Percentiles rank a stretch among this genome's conserved stretches.
phyloP scores from a whole-genome alignment of 805 yeast species.

The Hanseniaspora occidentalis region DNA sequence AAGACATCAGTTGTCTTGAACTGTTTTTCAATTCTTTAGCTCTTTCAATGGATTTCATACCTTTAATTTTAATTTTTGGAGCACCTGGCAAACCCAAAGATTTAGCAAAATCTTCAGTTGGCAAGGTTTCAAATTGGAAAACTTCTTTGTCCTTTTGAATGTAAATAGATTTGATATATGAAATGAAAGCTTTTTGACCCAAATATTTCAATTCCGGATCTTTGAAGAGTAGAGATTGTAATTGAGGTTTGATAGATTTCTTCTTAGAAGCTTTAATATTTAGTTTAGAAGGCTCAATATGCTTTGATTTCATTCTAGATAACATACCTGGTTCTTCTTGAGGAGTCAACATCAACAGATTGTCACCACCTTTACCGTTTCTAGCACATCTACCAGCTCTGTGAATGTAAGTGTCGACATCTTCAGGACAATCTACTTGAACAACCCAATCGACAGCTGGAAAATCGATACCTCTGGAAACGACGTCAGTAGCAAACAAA shows the following conservation, averaged over 20 bases:
- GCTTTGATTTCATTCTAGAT: constrained; percentile 44
- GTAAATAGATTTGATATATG: constrained; percentile 75
- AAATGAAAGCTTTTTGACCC: constrained; percentile 91
- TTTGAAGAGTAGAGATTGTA: constrained; percentile 83
- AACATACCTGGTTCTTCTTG: constrained; percentile 71
- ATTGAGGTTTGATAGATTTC: constrained; percentile 64
- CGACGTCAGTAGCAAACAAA: constrained; percentile 80
- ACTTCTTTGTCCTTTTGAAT: constrained; percentile 81
- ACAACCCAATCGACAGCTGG: constrained; percentile 94
- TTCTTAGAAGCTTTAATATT: constrained; percentile 62
- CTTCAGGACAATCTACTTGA: constrained; percentile 87
- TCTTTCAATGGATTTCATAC: constrained; percentile 29
- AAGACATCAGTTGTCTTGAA: constrained; percentile 52
- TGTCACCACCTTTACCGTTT: constrained; percentile 73
- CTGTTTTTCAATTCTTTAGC: constrained; percentile 69
- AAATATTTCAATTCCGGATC: constrained; percentile 85
- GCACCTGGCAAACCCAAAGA: constrained; percentile 93
- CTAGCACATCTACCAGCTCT: constrained; percentile 87
- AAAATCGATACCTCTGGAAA: constrained; percentile 85
- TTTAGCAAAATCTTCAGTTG: constrained; percentile 73
- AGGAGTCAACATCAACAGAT: constrained; percentile 73
- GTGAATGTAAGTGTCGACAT: constrained; percentile 77
- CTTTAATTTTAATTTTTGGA: constrained; percentile 73
- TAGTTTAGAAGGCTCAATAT: constrained; percentile 58
- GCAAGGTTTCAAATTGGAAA: constrained; percentile 64